These are phyloP conservation scores for Acer negundo DNA, from an alignment of 345 rosid species.

Conservation along the genomic window DNA sequence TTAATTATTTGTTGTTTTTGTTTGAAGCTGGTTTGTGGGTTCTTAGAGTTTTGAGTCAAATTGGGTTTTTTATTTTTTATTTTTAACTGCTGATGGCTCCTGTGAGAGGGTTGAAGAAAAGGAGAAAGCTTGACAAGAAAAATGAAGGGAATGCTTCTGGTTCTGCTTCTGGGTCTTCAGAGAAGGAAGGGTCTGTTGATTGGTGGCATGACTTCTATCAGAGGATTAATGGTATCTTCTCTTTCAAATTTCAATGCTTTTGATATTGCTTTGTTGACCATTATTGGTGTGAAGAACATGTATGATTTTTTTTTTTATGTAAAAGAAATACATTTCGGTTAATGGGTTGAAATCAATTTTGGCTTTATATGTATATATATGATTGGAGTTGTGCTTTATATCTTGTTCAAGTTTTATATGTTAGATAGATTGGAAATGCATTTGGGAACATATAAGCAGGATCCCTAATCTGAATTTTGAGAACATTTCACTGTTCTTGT, in stretches of 20 bases:
- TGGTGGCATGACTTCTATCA: conserved; percentile 53
- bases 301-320: conserved; percentile 19
- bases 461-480: conserved; percentile 39
- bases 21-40: conserved; percentile 24
- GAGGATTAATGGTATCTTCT: conserved; percentile 43
- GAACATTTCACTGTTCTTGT: conserved; percentile 15
- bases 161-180: conserved; percentile 45
- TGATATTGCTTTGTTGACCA: conserved; percentile 27
- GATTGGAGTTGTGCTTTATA: conserved; percentile 16
- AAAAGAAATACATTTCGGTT: conserved; percentile 19
- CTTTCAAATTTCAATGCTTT: conserved; percentile 19
- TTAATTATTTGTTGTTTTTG: conserved; percentile 15
- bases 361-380: neutral
- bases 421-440: conserved; percentile 25
- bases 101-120: conserved; percentile 43
- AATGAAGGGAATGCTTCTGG: conserved; percentile 39
- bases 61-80: conserved; percentile 16
- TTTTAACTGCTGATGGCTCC: conserved; percentile 45
- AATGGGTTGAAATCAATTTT: conserved; percentile 18
- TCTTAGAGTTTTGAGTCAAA: conserved; percentile 32
- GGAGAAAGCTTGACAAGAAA: conserved; percentile 39
- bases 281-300: conserved; percentile 11
- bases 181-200: conserved; percentile 43
- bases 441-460: conserved; percentile 24
- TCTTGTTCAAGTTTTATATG: conserved; percentile 17